These are phyloP conservation scores for Eucalyptus regnans DNA, from an alignment of 345 rosid species.

Conservation along the genomic window DNA sequence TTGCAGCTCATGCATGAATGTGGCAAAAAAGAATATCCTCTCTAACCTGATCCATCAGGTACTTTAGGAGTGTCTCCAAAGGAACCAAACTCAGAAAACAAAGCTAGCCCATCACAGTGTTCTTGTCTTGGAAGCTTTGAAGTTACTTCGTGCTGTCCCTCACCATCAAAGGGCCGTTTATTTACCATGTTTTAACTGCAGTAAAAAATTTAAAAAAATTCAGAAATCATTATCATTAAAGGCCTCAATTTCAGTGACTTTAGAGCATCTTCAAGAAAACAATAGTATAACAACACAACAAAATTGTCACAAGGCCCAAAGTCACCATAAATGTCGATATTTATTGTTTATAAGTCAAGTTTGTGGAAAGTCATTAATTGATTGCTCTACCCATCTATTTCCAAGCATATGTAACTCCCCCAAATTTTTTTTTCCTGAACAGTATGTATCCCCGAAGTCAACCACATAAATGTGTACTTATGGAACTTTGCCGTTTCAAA, in stretches of 20 bases:
- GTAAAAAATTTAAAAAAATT: neutral
- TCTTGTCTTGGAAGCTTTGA: conserved; percentile 26
- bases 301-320: neutral
- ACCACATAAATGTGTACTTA: neutral
- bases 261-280: neutral
- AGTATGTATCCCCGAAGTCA: neutral
- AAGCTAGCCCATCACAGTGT: neutral
- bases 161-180: conserved; percentile 32
- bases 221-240: neutral
- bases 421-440: neutral
- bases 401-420: neutral
- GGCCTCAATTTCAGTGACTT: neutral
- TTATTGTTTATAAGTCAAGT: neutral
- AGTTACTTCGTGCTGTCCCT: conserved; percentile 14
- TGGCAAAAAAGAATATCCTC: neutral
- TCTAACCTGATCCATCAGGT: conserved; percentile 17
- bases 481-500: neutral
- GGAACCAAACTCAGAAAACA: conserved; percentile 4
- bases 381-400: neutral
- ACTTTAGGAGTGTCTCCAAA: neutral
- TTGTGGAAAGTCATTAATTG: neutral
- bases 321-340: neutral
- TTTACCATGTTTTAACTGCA: conserved; percentile 17
- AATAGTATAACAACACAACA: neutral
- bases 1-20: neutral